phyloP scores from a whole-genome alignment of 192 early-diverging fungal genomes.

The Mortierella claussenii region DNA sequence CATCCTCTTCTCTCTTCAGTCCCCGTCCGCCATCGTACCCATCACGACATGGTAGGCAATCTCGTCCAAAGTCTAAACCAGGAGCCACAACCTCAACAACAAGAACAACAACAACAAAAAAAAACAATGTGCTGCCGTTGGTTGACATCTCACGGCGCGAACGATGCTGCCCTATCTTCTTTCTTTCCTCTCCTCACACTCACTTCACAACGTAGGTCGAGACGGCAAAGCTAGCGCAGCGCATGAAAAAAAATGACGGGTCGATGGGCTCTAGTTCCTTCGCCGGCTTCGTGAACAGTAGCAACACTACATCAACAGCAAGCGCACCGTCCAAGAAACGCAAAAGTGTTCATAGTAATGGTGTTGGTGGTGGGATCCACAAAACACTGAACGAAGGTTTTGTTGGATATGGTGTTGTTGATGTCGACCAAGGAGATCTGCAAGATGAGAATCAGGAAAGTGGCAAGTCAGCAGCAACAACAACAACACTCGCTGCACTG shows the following conservation, averaged over 20 bases:
- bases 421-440: constrained; percentile 1
- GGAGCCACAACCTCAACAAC: not conserved
- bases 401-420: constrained; percentile 12
- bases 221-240: constrained; percentile 15
- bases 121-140: too few species aligned
- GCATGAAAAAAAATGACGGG: constrained; percentile 35
- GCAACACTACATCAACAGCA: not conserved
- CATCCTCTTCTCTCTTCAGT: not conserved
- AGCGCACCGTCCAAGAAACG: constrained; percentile 24
- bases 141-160: too few species aligned
- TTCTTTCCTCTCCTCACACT: not conserved
- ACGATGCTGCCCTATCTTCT: not conserved
- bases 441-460: constrained; percentile 26
- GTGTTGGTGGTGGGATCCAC: not conserved
- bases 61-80: not conserved
- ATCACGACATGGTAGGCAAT: not conserved
- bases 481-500: not conserved
- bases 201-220: not conserved
- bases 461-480: not conserved
- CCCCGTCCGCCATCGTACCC: not conserved
- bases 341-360: not conserved
- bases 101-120: too few species aligned
- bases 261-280: not conserved
- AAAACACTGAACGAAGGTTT: not conserved
- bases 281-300: too few species aligned